Conservation (phyloP, 1,139 yeast genomes). For the Candida tropicalis region DNA sequence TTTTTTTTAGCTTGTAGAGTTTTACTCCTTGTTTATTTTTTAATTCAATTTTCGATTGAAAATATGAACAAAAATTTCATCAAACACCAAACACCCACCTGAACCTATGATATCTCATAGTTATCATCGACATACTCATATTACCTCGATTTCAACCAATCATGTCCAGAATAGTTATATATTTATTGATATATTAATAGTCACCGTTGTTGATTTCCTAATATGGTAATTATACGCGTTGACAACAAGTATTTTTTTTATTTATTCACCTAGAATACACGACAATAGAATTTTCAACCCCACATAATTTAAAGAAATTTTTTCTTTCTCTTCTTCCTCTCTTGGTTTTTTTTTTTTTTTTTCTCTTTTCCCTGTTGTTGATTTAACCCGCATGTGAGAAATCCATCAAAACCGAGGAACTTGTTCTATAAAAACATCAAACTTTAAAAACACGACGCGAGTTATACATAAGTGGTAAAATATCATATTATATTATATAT, state of each 20-base stretch:
- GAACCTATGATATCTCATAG: too few species aligned
- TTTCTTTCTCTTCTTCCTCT: neutral
- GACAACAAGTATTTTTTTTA: neutral
- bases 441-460: neutral
- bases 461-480: neutral
- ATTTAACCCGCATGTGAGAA: conserved; percentile 3
- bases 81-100: too few species aligned
- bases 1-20: too few species aligned
- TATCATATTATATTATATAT: too few species aligned
- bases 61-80: too few species aligned
- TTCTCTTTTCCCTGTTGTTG: too few species aligned
- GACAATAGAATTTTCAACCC: neutral
- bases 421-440: neutral
- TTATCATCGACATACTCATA: too few species aligned
- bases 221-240: neutral
- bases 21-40: too few species aligned
- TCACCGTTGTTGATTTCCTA: neutral
- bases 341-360: neutral
- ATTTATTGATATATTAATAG: too few species aligned
- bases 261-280: neutral
- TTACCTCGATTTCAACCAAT: too few species aligned
- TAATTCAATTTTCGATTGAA: too few species aligned
- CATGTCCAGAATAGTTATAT: too few species aligned
- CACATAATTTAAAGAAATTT: neutral
- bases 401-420: neutral